Conservation (phyloP, 2,329 filamentous ascomycete species). For the Colletotrichum tabaci region DNA sequence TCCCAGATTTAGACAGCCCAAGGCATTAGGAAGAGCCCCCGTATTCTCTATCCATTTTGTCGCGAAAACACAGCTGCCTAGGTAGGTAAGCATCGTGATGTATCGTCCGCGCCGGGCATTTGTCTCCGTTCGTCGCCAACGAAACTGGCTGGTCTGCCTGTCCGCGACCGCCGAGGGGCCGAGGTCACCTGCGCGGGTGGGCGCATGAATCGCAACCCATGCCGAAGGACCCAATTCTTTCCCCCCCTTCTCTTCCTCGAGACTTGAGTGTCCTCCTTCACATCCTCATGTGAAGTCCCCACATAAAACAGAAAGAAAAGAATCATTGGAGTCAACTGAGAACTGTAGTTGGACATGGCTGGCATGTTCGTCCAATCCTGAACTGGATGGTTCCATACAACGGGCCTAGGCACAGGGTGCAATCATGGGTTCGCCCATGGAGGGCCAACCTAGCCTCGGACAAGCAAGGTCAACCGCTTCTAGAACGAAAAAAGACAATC, state of each 20-base stretch:
- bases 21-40: background rate
- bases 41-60: background rate
- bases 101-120: background rate
- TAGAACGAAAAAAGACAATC: background rate
- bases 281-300: background rate
- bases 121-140: constrained; percentile 2
- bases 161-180: constrained; percentile 14
- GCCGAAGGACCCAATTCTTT: constrained; percentile 1
- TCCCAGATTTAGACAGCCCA: background rate
- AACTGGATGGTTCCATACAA: background rate
- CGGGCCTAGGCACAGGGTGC: constrained; percentile 21
- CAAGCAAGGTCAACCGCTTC: constrained; percentile 8
- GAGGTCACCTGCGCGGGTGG: constrained; percentile 19
- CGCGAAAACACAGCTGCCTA: too few relatives aligned
- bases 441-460: constrained; percentile 11
- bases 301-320: background rate
- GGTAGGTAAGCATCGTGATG: background rate
- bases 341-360: constrained; percentile 12
- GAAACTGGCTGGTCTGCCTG: constrained; percentile 3
- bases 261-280: background rate
- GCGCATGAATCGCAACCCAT: constrained; percentile 32
- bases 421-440: background rate
- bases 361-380: constrained; percentile 17
- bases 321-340: background rate
- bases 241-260: background rate